Percentiles rank a stretch among this genome's conserved stretches.
Conservation (phyloP, 1,139 yeast genomes). For the Tardiomyces blankii region DNA sequence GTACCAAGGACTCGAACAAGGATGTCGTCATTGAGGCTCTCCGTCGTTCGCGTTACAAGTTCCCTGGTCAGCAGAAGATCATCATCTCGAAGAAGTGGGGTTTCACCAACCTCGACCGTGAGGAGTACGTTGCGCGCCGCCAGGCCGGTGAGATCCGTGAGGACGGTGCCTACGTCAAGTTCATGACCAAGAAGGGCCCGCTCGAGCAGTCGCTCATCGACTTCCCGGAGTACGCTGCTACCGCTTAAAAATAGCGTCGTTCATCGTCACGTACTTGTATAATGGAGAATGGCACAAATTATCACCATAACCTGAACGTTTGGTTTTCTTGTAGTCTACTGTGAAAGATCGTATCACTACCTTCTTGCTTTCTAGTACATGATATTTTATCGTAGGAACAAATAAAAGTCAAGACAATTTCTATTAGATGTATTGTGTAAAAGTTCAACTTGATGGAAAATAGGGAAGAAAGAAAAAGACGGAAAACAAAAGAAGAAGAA, state of each 20-base stretch:
- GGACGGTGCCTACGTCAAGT: slow-evolving; percentile 99
- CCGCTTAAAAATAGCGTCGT: slow-evolving; percentile 14
- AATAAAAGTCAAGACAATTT: too few relatives aligned
- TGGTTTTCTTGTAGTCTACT: too few relatives aligned
- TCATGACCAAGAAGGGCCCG: slow-evolving; percentile 94
- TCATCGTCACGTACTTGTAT: too few relatives aligned
- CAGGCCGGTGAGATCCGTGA: slow-evolving; percentile 97
- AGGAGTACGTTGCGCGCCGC: slow-evolving; percentile 87
- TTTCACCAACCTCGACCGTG: slow-evolving; percentile 98
- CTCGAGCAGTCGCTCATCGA: slow-evolving; percentile 83
- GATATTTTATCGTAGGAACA: too few relatives aligned
- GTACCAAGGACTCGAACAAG: slow-evolving; percentile 97
- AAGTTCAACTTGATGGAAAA: too few relatives aligned
- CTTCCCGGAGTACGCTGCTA: slow-evolving; percentile 61
- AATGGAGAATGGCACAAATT: too few relatives aligned
- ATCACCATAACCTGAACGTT: too few relatives aligned
- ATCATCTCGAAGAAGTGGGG: slow-evolving; percentile 99
- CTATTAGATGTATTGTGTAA: too few relatives aligned
- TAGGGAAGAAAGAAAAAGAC: too few relatives aligned
- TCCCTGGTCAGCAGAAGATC: slow-evolving; percentile 99
- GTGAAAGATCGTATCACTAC: too few relatives aligned
- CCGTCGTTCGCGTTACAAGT: slow-evolving; percentile 99
- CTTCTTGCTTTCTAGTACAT: too few relatives aligned
- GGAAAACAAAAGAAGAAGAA: too few relatives aligned
- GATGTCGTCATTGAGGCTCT: slow-evolving; percentile 97